These are phyloP conservation scores for Geotrichum carabidarum DNA, from an alignment of 1,139 yeast species.

Conservation along the genomic window DNA sequence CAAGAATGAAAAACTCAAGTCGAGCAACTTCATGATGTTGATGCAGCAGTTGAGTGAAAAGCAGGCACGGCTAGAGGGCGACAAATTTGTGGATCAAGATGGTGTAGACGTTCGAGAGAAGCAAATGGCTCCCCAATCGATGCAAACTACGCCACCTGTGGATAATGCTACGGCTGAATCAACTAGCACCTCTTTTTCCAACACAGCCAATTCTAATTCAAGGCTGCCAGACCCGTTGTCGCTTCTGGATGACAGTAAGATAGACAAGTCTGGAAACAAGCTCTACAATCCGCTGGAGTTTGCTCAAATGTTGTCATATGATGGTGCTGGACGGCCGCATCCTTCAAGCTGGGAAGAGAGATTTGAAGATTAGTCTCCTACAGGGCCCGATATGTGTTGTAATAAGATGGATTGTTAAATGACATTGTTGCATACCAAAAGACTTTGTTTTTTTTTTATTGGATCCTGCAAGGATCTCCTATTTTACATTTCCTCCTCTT, in stretches of 20 bases:
- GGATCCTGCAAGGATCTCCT: too few relatives aligned
- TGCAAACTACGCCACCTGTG: not conserved
- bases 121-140: not conserved
- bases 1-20: constrained; percentile 34
- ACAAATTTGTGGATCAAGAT: constrained; percentile 34
- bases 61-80: constrained; percentile 33
- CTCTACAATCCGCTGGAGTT: constrained; percentile 27
- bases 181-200: not conserved
- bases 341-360: constrained; percentile 32
- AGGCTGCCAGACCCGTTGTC: constrained; percentile 32
- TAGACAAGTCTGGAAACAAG: constrained; percentile 14
- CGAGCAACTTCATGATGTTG: constrained; percentile 39
- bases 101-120: constrained; percentile 24
- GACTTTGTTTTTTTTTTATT: too few relatives aligned
- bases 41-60: constrained; percentile 38
- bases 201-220: constrained; percentile 8
- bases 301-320: constrained; percentile 27
- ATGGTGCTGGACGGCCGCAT: constrained; percentile 20
- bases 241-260: constrained; percentile 24
- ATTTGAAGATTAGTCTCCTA: constrained; percentile 20
- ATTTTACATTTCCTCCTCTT: too few relatives aligned
- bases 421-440: too few relatives aligned
- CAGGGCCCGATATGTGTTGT: too few relatives aligned
- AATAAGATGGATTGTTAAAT: too few relatives aligned
- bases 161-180: not conserved